Conservation (phyloP, 2,329 filamentous ascomycete species). For the Colletotrichum lentis region DNA sequence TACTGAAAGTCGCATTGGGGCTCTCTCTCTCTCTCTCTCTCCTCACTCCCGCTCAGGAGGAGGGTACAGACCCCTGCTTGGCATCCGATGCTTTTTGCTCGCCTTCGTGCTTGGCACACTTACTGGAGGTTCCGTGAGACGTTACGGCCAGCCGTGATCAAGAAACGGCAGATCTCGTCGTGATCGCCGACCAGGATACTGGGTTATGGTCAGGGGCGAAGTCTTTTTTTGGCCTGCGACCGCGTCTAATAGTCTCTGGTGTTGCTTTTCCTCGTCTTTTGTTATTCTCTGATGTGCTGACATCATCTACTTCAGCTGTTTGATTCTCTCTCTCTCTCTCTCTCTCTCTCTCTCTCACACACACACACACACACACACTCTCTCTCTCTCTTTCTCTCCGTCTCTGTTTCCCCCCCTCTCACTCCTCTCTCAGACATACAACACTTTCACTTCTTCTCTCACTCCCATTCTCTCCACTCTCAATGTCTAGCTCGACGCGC, state of each 20-base stretch:
- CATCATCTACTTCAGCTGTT: constrained; percentile 32
- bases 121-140: neutral
- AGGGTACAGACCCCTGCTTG: constrained; percentile 32
- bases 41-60: neutral
- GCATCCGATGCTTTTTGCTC: constrained; percentile 15
- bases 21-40: neutral
- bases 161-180: constrained; percentile 1
- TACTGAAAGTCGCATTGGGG: neutral
- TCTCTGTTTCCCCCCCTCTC: neutral
- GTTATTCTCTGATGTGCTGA: constrained; percentile 31
- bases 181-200: constrained; percentile 28
- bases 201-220: constrained; percentile 8
- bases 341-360: neutral
- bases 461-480: neutral
- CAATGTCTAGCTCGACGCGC: constrained; percentile 18
- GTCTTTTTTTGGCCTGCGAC: constrained; percentile 18
- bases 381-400: constrained; percentile 6
- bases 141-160: constrained; percentile 15
- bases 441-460: neutral
- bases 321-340: constrained; percentile 19
- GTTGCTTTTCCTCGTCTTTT: constrained; percentile 28
- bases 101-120: constrained; percentile 5
- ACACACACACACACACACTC: too few species aligned
- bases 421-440: neutral
- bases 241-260: constrained; percentile 32